Base-by-base conservation (phyloP, 2,329 filamentous ascomycete species). In the Aspergillus thermomutatus region DNA sequence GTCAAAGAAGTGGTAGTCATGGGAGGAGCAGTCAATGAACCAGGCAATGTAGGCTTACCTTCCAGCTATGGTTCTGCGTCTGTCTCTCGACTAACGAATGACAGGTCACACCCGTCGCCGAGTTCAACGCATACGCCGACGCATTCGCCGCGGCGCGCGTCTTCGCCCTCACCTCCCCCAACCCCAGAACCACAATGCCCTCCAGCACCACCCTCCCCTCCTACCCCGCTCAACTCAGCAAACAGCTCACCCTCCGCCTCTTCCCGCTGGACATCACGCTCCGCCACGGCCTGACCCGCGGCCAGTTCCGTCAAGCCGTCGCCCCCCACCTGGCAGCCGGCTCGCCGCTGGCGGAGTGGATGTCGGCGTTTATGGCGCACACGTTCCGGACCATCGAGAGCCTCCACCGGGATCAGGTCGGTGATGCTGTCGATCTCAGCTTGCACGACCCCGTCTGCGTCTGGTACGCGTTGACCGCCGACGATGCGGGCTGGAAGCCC, bases 91-190 rank as follows among this genome's bases (percentile, higher is more conserved):
- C 31, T 51, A 10, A 40, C n/a, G 28, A n/a, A 25, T 17, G 37
- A 37, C 26, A 75, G 73, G 83, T 87, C 63, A 87, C 84, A 0
- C 93, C 94, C 1, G 84, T 88, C 11, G 91, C 90, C 60, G 94
- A 99, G 73, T 99, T 99, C 83, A 99, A 99, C 79, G 89, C 89
- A 56, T 96, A 91, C 69, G 92, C 94, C 56, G 95, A 99, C 72
- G 82, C 89, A 21, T 82, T 90, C 43, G 89, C 90, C 27, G 85
- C 89, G 0, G 90, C 90, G 10, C 83, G 89, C 14, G 83, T 94
- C 19, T 92, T 88, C 68, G 89, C 90, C 6, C 79, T 94, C 60
- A 92, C 90, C 0, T 91, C 89, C 1, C 83, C 82, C 5, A 85
- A 78, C 34, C 94, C 94, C 11, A 89, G 87, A 2, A 97, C 92